Percentiles rank a stretch among this genome's conserved stretches.
Evolutionary conservation across 169 alveolate genomes (phyloP).

Genomic region (Besnoitia besnoiti): DNA sequence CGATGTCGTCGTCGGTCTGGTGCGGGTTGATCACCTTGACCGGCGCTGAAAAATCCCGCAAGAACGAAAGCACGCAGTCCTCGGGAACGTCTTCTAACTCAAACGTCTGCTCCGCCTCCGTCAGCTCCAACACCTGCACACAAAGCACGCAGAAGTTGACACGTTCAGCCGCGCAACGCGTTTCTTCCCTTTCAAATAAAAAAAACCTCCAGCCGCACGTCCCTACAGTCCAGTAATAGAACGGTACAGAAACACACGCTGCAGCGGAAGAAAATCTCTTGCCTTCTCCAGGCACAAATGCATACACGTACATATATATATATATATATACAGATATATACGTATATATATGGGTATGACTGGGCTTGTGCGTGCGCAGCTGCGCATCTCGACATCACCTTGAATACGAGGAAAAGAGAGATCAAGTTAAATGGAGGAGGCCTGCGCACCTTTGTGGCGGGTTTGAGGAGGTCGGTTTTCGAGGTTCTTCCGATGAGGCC

Average conservation of each 20-base stretch:
- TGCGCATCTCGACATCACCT: too few relatives aligned
- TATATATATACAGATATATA: not conserved
- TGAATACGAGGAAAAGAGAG: too few relatives aligned
- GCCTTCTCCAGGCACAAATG: too few relatives aligned
- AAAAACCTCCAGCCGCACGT: not conserved
- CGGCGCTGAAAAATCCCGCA: conserved; percentile 93
- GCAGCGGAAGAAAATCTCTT: too few relatives aligned
- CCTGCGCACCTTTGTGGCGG: conserved; percentile 19
- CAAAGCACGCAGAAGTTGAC: not conserved
- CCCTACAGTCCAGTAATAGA: too few relatives aligned
- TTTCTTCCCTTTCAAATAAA: too few relatives aligned
- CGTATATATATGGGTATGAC: too few relatives aligned
- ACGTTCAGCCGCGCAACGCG: too few relatives aligned
- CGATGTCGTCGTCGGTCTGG: conserved; percentile 84
- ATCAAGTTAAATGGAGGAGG: not conserved
- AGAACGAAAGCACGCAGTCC: conserved; percentile 86
- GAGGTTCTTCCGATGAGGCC: conserved; percentile 82
- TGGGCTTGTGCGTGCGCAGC: not conserved
- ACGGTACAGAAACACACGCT: too few relatives aligned
- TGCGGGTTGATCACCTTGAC: conserved; percentile 81
- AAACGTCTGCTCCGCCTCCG: conserved; percentile 82
- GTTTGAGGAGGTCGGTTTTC: conserved; percentile 74
- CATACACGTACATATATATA: not conserved
- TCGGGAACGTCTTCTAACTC: conserved; percentile 76
- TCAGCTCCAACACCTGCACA: conserved; percentile 77